Percentiles rank a stretch among this genome's conserved stretches.
Conservation (phyloP, 495 filamentous ascomycete species). For the Staphylotrichum tortipilum region DNA sequence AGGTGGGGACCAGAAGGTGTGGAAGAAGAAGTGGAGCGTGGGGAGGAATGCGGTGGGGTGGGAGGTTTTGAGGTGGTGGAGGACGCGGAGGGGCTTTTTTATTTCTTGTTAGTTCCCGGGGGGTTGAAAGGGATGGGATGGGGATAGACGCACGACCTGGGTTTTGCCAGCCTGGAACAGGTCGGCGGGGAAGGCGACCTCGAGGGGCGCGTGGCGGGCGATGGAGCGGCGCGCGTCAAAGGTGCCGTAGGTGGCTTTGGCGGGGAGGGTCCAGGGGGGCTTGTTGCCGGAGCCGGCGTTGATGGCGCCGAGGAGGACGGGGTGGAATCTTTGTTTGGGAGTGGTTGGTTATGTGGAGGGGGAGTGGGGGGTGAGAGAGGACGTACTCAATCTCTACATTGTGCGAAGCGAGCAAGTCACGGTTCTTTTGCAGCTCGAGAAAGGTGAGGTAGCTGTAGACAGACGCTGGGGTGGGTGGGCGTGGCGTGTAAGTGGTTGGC, state of each 20-base stretch:
- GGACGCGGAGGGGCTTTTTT: conserved; percentile 52
- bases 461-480: conserved; percentile 45
- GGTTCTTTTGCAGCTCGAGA: conserved; percentile 48
- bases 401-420: conserved; percentile 43
- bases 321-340: conserved; percentile 45
- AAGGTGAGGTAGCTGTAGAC: conserved; percentile 61
- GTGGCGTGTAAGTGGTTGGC: too few species aligned
- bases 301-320: conserved; percentile 66
- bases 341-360: not conserved
- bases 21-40: conserved; percentile 26
- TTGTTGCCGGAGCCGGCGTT: conserved; percentile 61
- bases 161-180: conserved; percentile 31
- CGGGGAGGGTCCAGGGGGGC: conserved; percentile 61
- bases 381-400: conserved; percentile 55
- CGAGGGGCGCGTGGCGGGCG: conserved; percentile 39
- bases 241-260: conserved; percentile 50
- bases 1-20: conserved; percentile 34
- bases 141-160: conserved; percentile 10
- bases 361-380: not conserved
- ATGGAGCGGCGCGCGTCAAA: conserved; percentile 52
- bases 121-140: conserved; percentile 14
- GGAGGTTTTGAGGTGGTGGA: conserved; percentile 53
- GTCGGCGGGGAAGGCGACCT: conserved; percentile 31
- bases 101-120: not conserved
- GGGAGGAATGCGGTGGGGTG: conserved; percentile 30